Percentiles rank a stretch among this genome's conserved stretches.
Conservation (phyloP, 768 basidiomycete species). For the Chalciporus chontae region DNA sequence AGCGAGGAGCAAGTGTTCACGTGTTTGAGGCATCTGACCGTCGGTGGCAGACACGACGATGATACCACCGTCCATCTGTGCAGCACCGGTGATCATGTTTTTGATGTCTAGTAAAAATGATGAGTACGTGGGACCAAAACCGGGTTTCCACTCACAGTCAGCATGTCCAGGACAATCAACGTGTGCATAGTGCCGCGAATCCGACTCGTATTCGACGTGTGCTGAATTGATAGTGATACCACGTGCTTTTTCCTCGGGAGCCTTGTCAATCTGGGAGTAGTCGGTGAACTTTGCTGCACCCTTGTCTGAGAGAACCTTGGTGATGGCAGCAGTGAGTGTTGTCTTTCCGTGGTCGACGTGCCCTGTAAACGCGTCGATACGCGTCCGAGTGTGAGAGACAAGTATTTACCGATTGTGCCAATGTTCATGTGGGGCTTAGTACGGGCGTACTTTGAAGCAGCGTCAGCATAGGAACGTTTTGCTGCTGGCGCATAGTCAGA, state of each 20-base stretch:
- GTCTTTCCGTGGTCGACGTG: slow-evolving; percentile 99
- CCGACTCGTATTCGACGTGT: slow-evolving; percentile 98
- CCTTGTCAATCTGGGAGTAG: slow-evolving; percentile 98
- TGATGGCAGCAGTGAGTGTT: slow-evolving; percentile 93
- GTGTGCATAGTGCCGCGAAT: slow-evolving; percentile 88
- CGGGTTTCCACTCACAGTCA: slow-evolving; percentile 60
- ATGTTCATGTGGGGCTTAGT: slow-evolving; percentile 93
- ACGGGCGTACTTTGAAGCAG: slow-evolving; percentile 56
- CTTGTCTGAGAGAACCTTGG: slow-evolving; percentile 78
- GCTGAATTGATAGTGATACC: slow-evolving; percentile 99
- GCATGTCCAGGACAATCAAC: slow-evolving; percentile 98
- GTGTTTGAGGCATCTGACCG: slow-evolving; percentile 99
- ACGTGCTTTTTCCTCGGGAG: slow-evolving; percentile 98
- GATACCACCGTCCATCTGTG: slow-evolving; percentile 95
- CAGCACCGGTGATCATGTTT: slow-evolving; percentile 99
- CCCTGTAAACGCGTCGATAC: slow-evolving; percentile 37
- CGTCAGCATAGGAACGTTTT: slow-evolving; percentile 72
- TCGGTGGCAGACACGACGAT: slow-evolving; percentile 98
- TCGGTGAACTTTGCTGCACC: slow-evolving; percentile 86
- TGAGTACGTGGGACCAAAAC: slow-evolving; percentile 7
- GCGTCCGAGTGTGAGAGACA: slow-evolving; percentile 7
- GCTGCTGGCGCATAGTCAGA: neutral
- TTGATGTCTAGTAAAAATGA: slow-evolving; percentile 66
- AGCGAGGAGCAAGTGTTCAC: slow-evolving; percentile 95
- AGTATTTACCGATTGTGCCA: slow-evolving; percentile 73